phyloP scores from a whole-genome alignment of 73 alveolate genomes.

The Breviolum minutum region DNA sequence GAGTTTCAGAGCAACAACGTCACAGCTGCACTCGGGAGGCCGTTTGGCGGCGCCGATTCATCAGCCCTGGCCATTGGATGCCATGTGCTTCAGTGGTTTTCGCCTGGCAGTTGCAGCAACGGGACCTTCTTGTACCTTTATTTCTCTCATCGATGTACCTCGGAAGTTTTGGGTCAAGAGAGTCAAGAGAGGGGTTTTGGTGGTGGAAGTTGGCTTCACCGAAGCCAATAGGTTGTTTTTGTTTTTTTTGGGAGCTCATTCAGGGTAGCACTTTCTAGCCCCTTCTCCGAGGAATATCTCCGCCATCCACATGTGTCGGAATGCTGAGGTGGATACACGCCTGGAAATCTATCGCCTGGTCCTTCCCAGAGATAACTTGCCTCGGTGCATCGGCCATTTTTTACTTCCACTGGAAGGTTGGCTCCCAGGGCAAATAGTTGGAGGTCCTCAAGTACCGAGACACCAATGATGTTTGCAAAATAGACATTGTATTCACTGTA shows the following conservation, averaged over 20 bases:
- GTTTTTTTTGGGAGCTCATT: neutral
- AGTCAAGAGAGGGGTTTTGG: neutral
- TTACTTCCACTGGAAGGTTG: constrained; percentile 14
- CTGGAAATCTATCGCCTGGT: constrained; percentile 60
- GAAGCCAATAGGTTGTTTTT: neutral
- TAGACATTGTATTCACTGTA: too few relatives aligned
- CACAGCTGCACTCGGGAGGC: neutral
- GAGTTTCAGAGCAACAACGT: neutral
- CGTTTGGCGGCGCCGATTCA: constrained; percentile 42
- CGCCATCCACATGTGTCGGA: neutral
- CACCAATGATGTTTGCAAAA: too few relatives aligned
- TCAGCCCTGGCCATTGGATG: constrained; percentile 20
- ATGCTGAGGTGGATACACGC: constrained; percentile 46
- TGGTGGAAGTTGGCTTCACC: neutral
- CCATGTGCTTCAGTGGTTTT: constrained; percentile 83
- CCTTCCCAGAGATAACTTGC: constrained; percentile 18
- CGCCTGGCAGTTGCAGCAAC: constrained; percentile 49
- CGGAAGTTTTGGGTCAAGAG: neutral
- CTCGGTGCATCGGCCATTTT: constrained; percentile 48
- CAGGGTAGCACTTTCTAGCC: neutral
- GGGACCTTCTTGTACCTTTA: constrained; percentile 40
- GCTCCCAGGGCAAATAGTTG: too few relatives aligned
- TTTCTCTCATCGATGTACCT: constrained; percentile 41
- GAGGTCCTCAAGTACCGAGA: too few relatives aligned
- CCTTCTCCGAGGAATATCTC: too few relatives aligned